Evolutionary conservation across 192 early-diverging fungal species (phyloP).

Genomic region (Tieghemiomyces parasiticus): DNA sequence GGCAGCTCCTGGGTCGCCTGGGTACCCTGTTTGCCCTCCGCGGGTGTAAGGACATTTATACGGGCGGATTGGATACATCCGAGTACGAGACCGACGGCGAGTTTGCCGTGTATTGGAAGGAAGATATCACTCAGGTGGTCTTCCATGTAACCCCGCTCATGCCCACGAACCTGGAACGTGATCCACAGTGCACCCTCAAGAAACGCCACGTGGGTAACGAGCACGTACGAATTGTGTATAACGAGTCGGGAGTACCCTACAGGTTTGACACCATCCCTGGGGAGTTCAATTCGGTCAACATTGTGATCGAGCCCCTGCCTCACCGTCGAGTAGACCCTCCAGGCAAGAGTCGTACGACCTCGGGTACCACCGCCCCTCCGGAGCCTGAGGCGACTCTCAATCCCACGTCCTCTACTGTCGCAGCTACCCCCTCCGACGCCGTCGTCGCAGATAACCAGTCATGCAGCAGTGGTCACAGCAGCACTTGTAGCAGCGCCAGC

Average conservation of each 20-base stretch:
- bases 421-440: not conserved
- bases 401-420: constrained; percentile 12
- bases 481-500: not conserved
- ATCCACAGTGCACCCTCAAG: constrained; percentile 66
- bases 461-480: not conserved
- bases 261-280: constrained; percentile 81
- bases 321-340: too few relatives aligned
- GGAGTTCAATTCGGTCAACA: constrained; percentile 93
- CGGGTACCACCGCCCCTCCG: constrained; percentile 44
- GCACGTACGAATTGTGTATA: constrained; percentile 86
- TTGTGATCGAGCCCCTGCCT: constrained; percentile 81
- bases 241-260: constrained; percentile 72
- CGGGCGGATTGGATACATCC: constrained; percentile 82
- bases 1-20: constrained; percentile 64
- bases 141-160: constrained; percentile 94
- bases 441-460: not conserved
- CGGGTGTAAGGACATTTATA: constrained; percentile 49
- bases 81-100: constrained; percentile 70
- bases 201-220: constrained; percentile 98
- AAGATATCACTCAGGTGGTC: constrained; percentile 73
- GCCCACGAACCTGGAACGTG: constrained; percentile 60
- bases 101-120: constrained; percentile 65
- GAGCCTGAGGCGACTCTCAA: too few relatives aligned
- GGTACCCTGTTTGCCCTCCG: constrained; percentile 58
- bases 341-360: constrained; percentile 61